A percentile compares a stretch with the other conserved stretches of the same genome.
Evolutionary conservation across 2,329 filamentous ascomycete genomes (phyloP).

Genomic region (Pseudogymnoascus sp.): DNA sequence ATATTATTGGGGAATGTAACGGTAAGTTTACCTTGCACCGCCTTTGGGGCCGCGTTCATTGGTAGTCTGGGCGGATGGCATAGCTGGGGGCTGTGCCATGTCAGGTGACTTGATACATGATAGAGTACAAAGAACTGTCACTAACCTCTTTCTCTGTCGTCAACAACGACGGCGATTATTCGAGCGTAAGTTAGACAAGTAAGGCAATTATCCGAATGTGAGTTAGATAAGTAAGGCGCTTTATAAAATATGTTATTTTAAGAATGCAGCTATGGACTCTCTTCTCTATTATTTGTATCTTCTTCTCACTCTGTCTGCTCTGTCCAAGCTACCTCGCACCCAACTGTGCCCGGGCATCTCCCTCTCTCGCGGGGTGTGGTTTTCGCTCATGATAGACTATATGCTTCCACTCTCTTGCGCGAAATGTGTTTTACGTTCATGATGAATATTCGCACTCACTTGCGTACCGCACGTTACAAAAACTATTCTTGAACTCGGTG

Average conservation of each 20-base stretch:
- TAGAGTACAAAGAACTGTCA: not conserved
- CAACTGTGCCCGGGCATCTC: not conserved
- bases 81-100: not conserved
- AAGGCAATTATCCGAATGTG: too few species aligned
- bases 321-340: not conserved
- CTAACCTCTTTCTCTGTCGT: not conserved
- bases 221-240: not conserved
- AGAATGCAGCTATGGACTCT: not conserved
- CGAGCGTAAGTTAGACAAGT: not conserved
- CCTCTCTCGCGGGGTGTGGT: not conserved
- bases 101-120: not conserved
- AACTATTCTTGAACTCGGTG: not conserved
- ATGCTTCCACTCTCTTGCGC: too few species aligned
- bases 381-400: not conserved
- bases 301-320: not conserved
- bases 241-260: not conserved
- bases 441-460: not conserved
- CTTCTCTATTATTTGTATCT: not conserved
- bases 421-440: too few species aligned
- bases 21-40: not conserved
- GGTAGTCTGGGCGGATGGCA: not conserved
- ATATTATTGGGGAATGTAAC: not conserved
- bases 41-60: not conserved
- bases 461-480: not conserved
- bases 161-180: not conserved